These are phyloP conservation scores for Arxiozyma slooffiae DNA, from an alignment of 1,139 yeast species.

Conservation along the genomic window DNA sequence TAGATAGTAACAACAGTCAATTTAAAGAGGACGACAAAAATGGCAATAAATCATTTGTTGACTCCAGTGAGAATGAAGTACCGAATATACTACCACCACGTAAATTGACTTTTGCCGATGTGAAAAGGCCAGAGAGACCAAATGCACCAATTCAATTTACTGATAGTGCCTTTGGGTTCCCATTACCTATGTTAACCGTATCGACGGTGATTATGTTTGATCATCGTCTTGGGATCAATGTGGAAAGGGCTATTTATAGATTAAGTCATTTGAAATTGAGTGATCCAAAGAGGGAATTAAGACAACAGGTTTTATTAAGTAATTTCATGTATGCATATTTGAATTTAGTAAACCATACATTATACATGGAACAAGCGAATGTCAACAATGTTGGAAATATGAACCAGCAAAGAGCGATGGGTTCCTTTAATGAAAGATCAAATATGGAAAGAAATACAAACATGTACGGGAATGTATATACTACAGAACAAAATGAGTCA, in stretches of 20 bases:
- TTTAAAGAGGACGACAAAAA: not conserved
- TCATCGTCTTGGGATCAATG: constrained; percentile 83
- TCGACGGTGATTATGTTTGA: constrained; percentile 72
- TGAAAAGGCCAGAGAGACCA: constrained; percentile 32
- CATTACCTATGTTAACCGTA: constrained; percentile 67
- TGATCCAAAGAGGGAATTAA: constrained; percentile 79
- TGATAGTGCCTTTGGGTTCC: constrained; percentile 79
- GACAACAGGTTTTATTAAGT: constrained; percentile 84
- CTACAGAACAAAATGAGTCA: constrained; percentile 10
- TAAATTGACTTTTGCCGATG: constrained; percentile 30
- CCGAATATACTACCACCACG: constrained; percentile 20
- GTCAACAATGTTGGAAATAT: not conserved
- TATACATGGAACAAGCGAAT: constrained; percentile 48
- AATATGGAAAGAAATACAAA: not conserved
- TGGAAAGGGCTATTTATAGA: constrained; percentile 89
- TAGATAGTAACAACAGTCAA: not conserved
- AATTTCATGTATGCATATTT: constrained; percentile 96
- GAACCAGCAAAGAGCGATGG: not conserved
- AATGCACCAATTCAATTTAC: constrained; percentile 71
- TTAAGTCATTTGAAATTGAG: constrained; percentile 87
- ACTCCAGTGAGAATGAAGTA: not conserved
- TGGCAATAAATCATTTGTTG: not conserved
- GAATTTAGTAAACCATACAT: constrained; percentile 83
- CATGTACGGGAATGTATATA: constrained; percentile 1
- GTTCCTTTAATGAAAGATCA: not conserved